Evolutionary conservation across 176 grass and related monocot genomes (phyloP).

Genomic region (Lolium multiflorum): DNA sequence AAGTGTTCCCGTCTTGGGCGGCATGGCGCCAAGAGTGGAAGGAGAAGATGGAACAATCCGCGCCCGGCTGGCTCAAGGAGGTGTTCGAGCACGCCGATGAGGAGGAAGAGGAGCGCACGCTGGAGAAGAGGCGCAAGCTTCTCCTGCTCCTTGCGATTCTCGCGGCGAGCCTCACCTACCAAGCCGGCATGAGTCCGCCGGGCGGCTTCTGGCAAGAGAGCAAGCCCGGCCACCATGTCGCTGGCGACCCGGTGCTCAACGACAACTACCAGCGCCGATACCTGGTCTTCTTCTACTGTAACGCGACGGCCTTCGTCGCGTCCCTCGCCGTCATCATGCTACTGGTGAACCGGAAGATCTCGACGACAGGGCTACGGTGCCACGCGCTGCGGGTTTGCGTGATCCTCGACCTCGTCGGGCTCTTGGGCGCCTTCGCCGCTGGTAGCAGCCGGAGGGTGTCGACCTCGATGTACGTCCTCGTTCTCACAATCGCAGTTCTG

Average conservation of each 20-base stretch:
- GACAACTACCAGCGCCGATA: constrained; percentile 46
- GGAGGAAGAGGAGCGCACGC: neutral
- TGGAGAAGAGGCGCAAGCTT: constrained; percentile 50
- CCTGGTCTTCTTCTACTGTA: constrained; percentile 59
- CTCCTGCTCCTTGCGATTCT: constrained; percentile 48
- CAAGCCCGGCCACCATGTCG: neutral
- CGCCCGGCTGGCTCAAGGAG: constrained; percentile 23
- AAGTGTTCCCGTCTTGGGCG: neutral
- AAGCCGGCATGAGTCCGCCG: constrained; percentile 49
- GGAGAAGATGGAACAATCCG: neutral
- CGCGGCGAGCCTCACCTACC: constrained; percentile 52
- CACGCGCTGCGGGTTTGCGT: no score
- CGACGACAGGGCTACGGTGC: no score
- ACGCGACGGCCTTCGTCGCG: constrained; percentile 46
- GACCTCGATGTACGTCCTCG: constrained; percentile 56
- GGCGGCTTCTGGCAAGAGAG: constrained; percentile 56
- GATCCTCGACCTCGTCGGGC: no score
- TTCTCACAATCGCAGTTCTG: constrained; percentile 40
- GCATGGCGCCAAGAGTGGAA: neutral
- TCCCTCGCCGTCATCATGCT: constrained; percentile 59
- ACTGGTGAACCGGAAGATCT: constrained; percentile 43
- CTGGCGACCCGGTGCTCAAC: constrained; percentile 43
- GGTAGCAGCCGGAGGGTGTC: constrained; percentile 54
- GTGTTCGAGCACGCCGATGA: constrained; percentile 23
- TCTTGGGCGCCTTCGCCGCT: constrained; percentile 28